Percentiles rank a stretch among this genome's conserved stretches.
phyloP scores from a whole-genome alignment of 2,329 filamentous ascomycete genomes.

The Tolypocladium guangdongense region DNA sequence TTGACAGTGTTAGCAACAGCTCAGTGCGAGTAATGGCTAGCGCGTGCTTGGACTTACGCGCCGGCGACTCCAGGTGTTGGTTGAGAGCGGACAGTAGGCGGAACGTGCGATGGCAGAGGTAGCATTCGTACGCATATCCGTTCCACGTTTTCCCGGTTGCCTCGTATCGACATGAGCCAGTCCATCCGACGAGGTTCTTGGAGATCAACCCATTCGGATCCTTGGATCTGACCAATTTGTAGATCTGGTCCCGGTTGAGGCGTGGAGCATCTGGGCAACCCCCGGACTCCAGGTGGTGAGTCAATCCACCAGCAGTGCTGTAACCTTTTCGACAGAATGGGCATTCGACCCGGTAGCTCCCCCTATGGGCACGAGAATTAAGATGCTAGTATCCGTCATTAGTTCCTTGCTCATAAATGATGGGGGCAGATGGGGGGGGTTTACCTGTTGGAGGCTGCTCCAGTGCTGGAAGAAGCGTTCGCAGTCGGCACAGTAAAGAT shows the following conservation, averaged over 20 bases:
- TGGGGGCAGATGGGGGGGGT: not conserved
- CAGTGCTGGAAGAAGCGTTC: conserved; percentile 17
- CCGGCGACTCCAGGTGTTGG: conserved; percentile 40
- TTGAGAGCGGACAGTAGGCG: conserved; percentile 22
- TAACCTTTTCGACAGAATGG: conserved; percentile 40
- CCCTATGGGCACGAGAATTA: conserved; percentile 38
- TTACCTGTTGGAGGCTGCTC: conserved; percentile 21
- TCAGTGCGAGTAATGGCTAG: not conserved
- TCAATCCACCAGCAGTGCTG: conserved; percentile 39
- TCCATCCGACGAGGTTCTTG: conserved; percentile 36
- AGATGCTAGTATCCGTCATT: conserved; percentile 35
- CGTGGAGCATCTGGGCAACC: conserved; percentile 31
- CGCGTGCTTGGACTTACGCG: conserved; percentile 24
- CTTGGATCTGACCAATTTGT: conserved; percentile 28
- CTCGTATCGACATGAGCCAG: conserved; percentile 18
- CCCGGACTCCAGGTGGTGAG: conserved; percentile 44
- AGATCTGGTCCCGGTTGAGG: conserved; percentile 37
- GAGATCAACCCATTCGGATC: conserved; percentile 39
- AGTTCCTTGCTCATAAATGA: not conserved
- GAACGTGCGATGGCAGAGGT: conserved; percentile 37
- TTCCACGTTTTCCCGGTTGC: conserved; percentile 32
- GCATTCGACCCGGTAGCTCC: conserved; percentile 32
- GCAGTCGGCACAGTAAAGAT: conserved; percentile 23
- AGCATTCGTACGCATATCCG: conserved; percentile 15
- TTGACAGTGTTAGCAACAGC: not conserved